Percentiles rank a stretch among this genome's conserved stretches.
phyloP scores from a whole-genome alignment of 139 green algal species.

The Chlamydomonas incerta region DNA sequence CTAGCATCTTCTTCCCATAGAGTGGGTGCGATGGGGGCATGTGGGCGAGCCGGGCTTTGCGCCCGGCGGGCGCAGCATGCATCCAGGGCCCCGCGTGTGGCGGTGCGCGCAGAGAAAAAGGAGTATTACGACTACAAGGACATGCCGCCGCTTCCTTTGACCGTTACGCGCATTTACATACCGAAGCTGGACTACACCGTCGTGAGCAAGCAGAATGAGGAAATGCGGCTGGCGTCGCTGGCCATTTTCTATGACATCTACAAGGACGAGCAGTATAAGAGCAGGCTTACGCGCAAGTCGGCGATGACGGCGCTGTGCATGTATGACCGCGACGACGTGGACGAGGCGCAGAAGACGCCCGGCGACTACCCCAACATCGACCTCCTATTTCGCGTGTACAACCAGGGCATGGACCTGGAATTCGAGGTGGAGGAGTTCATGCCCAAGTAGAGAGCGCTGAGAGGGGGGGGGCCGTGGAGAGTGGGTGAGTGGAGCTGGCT shows the following conservation, averaged over 20 bases:
- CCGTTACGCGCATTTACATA: conserved; percentile 57
- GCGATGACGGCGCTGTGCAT: conserved; percentile 73
- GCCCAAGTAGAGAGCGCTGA: not conserved
- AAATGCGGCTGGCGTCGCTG: conserved; percentile 57
- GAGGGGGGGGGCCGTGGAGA: too few relatives aligned
- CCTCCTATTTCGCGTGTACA: conserved; percentile 66
- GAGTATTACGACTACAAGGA: conserved; percentile 75
- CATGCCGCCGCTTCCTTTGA: conserved; percentile 67
- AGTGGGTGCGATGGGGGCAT: too few relatives aligned
- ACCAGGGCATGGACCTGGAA: conserved; percentile 59
- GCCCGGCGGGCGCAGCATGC: not conserved
- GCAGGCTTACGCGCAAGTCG: conserved; percentile 49
- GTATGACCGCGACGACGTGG: conserved; percentile 71
- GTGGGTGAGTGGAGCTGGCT: too few relatives aligned
- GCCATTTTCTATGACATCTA: conserved; percentile 77
- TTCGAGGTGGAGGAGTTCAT: conserved; percentile 64
- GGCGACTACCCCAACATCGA: conserved; percentile 73
- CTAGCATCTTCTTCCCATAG: too few relatives aligned
- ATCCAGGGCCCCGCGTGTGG: not conserved
- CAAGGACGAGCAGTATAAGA: conserved; percentile 70
- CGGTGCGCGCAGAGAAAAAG: conserved; percentile 24
- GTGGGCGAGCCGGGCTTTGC: too few relatives aligned
- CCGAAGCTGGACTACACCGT: conserved; percentile 65
- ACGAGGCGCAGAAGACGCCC: conserved; percentile 42
- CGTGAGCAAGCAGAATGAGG: conserved; percentile 48